Conservation (phyloP, 257 asterid genomes). For the Apocynum venetum region DNA sequence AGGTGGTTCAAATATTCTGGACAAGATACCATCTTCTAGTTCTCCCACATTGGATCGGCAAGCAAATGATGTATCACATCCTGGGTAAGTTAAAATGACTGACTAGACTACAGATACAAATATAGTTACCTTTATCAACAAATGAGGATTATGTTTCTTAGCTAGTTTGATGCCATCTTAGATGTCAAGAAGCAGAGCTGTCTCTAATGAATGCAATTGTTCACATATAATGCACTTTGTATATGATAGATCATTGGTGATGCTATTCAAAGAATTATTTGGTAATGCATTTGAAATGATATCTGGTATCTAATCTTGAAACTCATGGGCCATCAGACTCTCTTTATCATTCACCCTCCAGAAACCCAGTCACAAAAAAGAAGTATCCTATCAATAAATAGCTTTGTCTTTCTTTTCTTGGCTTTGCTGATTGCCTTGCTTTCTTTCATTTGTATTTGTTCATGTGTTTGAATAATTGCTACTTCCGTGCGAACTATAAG, state of each 20-base stretch:
- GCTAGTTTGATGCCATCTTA: neutral
- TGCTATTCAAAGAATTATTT: neutral
- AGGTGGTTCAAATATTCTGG: slow-evolving; percentile 83
- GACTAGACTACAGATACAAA: slow-evolving; percentile 1
- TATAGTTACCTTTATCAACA: neutral
- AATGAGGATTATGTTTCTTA: neutral
- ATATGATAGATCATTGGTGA: neutral
- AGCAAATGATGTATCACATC: slow-evolving; percentile 56
- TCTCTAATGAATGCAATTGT: neutral
- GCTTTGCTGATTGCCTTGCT: neutral
- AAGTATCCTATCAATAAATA: neutral
- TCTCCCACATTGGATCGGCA: slow-evolving; percentile 64
- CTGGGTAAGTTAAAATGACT: slow-evolving; percentile 57
- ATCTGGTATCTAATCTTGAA: neutral
- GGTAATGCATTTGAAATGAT: neutral
- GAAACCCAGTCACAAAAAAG: neutral
- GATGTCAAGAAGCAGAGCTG: neutral
- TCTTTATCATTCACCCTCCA: neutral
- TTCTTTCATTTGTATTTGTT: neutral
- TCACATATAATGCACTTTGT: neutral
- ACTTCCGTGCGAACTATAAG: neutral
- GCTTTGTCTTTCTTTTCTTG: neutral
- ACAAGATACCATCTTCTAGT: slow-evolving; percentile 64
- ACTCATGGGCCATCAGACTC: neutral
- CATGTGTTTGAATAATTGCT: neutral